Evolutionary conservation across 495 filamentous ascomycete genomes (phyloP).

Genomic region (Hyaloscypha bicolor): DNA sequence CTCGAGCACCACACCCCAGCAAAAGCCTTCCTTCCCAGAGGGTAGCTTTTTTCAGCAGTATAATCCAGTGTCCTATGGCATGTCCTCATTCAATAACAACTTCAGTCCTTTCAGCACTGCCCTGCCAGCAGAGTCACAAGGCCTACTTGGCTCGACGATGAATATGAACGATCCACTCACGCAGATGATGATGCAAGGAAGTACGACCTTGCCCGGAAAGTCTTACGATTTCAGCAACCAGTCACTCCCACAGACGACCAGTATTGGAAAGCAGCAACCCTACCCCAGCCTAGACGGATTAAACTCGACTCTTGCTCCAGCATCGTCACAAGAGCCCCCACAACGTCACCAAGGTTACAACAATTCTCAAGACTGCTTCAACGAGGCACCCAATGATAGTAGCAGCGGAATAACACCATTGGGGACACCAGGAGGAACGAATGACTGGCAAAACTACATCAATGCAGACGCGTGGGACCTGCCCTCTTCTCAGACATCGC

Average conservation of each 20-base stretch:
- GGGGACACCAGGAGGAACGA: not conserved
- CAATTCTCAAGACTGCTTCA: slow-evolving; percentile 10
- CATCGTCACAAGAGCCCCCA: not conserved
- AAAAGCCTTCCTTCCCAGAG: slow-evolving; percentile 32
- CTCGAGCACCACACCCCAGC: slow-evolving; percentile 26
- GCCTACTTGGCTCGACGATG: slow-evolving; percentile 46
- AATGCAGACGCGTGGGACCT: not conserved
- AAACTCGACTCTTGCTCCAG: slow-evolving; percentile 19
- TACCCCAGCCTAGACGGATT: slow-evolving; percentile 15
- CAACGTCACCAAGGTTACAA: not conserved
- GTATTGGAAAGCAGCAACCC: slow-evolving; percentile 12
- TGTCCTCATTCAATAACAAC: slow-evolving; percentile 6
- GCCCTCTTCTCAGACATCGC: slow-evolving; percentile 6
- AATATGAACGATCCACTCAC: slow-evolving; percentile 46
- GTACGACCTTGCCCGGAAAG: slow-evolving; percentile 26
- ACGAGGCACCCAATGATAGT: slow-evolving; percentile 13
- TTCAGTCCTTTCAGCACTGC: slow-evolving; percentile 40
- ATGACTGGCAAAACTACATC: not conserved
- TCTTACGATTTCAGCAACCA: slow-evolving; percentile 15
- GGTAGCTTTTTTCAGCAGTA: slow-evolving; percentile 32
- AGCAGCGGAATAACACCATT: slow-evolving; percentile 1
- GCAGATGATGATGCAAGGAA: slow-evolving; percentile 47
- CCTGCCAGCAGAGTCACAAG: slow-evolving; percentile 52
- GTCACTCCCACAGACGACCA: slow-evolving; percentile 11
- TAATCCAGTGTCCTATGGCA: slow-evolving; percentile 26